phyloP scores from a whole-genome alignment of 305 asterid genomes.

The Withania somnifera region DNA sequence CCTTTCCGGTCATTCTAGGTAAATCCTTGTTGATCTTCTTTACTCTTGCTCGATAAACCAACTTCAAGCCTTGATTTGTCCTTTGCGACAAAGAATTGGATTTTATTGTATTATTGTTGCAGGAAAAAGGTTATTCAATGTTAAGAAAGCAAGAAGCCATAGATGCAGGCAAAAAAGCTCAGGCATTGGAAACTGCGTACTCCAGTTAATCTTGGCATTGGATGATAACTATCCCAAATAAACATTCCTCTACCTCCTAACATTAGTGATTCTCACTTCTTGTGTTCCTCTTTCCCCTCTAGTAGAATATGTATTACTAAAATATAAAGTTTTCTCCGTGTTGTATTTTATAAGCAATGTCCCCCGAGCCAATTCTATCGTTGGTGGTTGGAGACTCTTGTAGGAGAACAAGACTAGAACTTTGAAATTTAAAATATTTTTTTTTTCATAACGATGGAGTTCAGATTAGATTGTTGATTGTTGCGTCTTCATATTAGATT shows the following conservation, averaged over 20 bases:
- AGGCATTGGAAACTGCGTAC: slow-evolving; percentile 41
- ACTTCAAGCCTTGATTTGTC: no score
- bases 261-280: background rate
- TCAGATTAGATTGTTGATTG: background rate
- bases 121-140: slow-evolving; percentile 55
- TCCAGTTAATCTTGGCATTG: slow-evolving; percentile 22
- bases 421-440: background rate
- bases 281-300: background rate
- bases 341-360: background rate
- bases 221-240: background rate
- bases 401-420: background rate
- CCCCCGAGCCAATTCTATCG: background rate
- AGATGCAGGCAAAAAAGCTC: slow-evolving; percentile 43
- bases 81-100: background rate
- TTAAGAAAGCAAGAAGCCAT: slow-evolving; percentile 53
- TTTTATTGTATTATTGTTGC: background rate
- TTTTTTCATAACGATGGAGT: background rate
- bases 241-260: background rate
- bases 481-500: background rate
- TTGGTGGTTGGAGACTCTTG: background rate
- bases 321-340: background rate
- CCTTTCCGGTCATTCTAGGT: no score
- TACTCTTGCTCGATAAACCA: no score
- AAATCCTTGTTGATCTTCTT: no score
- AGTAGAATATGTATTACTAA: background rate